Conservation (phyloP, 2,329 filamentous ascomycete genomes). For the Cladosporium cucumerinum region DNA sequence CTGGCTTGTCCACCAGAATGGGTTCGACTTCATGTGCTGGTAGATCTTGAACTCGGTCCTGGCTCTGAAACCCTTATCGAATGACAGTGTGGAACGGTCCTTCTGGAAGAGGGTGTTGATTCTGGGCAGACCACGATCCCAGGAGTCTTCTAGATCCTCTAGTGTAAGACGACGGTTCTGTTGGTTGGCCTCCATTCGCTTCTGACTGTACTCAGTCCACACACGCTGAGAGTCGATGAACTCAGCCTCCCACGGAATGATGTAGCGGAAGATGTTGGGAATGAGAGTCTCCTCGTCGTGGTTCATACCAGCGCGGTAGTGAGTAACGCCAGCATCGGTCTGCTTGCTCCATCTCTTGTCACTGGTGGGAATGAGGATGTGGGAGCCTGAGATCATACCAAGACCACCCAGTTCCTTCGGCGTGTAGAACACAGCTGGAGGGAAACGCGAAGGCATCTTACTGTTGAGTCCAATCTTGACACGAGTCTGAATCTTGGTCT, state of each 20-base stretch:
- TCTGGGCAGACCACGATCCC: slow-evolving; percentile 94
- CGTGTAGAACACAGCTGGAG: slow-evolving; percentile 96
- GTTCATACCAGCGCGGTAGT: slow-evolving; percentile 96
- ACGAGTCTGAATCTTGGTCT: slow-evolving; percentile 98
- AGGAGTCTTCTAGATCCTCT: slow-evolving; percentile 95
- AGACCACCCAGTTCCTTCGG: slow-evolving; percentile 96
- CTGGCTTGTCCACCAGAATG: slow-evolving; percentile 99
- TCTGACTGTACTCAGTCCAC: slow-evolving; percentile 99
- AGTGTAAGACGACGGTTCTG: slow-evolving; percentile 92
- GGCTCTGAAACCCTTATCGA: slow-evolving; percentile 96
- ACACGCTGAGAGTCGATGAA: slow-evolving; percentile 99
- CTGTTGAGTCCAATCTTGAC: slow-evolving; percentile 99
- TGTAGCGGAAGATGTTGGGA: slow-evolving; percentile 98
- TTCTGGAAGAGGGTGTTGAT: slow-evolving; percentile 99
- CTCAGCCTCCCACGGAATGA: slow-evolving; percentile 98
- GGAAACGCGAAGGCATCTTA: slow-evolving; percentile 99
- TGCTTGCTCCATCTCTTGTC: slow-evolving; percentile 99
- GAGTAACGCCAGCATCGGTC: slow-evolving; percentile 93
- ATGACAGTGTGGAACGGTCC: slow-evolving; percentile 91
- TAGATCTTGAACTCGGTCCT: slow-evolving; percentile 97
- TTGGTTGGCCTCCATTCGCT: slow-evolving; percentile 92
- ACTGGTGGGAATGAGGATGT: slow-evolving; percentile 94
- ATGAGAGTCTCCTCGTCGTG: slow-evolving; percentile 97
- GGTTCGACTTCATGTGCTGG: slow-evolving; percentile 98
- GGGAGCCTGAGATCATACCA: slow-evolving; percentile 98